Evolutionary conservation across 371 early-diverging fungal species (phyloP).

Genomic region (Batrachochytrium dendrobatidis): DNA sequence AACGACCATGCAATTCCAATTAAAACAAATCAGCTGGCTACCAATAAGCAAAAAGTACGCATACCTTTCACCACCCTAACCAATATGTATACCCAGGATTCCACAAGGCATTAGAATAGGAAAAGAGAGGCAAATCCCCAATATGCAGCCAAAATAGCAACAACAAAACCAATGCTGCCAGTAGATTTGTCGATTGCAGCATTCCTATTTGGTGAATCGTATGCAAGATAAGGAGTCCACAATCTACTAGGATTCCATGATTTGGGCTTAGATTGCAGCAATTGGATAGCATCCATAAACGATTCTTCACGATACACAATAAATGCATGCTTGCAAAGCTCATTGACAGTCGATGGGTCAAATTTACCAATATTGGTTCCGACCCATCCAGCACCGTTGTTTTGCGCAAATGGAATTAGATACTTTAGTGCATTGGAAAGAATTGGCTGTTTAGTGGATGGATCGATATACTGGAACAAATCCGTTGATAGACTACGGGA

Average conservation of each 20-base stretch:
- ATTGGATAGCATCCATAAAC: neutral
- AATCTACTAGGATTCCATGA: constrained; percentile 13
- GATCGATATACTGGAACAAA: constrained; percentile 30
- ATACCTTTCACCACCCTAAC: no score
- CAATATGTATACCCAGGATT: no score
- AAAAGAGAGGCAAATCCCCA: no score
- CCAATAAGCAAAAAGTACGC: no score
- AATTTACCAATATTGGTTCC: constrained; percentile 29
- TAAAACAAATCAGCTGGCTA: no score
- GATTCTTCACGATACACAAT: constrained; percentile 31
- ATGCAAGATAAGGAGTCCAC: constrained; percentile 14
- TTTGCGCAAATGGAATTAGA: constrained; percentile 36
- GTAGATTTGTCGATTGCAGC: no score
- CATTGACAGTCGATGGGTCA: constrained; percentile 23
- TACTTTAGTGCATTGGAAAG: constrained; percentile 44
- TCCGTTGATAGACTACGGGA: constrained; percentile 24
- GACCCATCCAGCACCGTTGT: constrained; percentile 36
- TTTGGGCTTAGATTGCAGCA: constrained; percentile 1
- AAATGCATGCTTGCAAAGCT: constrained; percentile 39
- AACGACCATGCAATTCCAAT: no score
- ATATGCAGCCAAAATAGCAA: no score
- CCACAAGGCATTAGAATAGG: no score
- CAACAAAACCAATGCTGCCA: no score
- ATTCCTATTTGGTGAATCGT: no score
- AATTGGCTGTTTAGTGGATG: constrained; percentile 14